Base-by-base conservation (phyloP, 345 rosid genomes). In the Cardamine resedifolia region DNA sequence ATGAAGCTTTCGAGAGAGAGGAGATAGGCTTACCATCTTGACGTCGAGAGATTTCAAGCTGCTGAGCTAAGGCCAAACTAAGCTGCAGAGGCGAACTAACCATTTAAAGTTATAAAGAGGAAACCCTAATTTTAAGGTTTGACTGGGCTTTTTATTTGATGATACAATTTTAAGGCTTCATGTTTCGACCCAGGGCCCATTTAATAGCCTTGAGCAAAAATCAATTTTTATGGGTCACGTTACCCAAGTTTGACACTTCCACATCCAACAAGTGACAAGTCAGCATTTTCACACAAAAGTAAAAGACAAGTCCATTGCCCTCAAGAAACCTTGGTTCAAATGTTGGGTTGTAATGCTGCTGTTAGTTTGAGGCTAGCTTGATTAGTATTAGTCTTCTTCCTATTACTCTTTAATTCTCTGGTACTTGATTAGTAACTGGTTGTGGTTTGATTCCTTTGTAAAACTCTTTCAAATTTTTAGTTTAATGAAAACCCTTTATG, bases 21-120 rank as follows among this genome's bases (percentile, higher is more conserved):
- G n/a, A 50, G 48, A 43, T 62, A 10, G 9, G 38, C 39, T 77
- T 31, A 77, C 80, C 80, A 77, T 77, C 73, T 66, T 72, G 76
- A 56, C 15, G 71, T 70, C 71, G 76, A 56, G 55, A 16, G 76
- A 64, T 19, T 34, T 55, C 71, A 75, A 44, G 79, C 75, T 24
- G 79, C 14, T 49, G 56, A 64, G 53, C 28, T 2, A 45, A 69
- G 34, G 66, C 66, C 3, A 36, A 33, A 60, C 2, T 38, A 4
- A 2, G 50, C 0, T 20, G 15, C 3, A 10, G 66, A 4, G 66
- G 71, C 66, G 56, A 48, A 48, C 49, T 8, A 28, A 64, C 50
- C 62, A 48, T 56, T 36, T 34, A 26, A 34, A 19, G 5, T 62
- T 33, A 62, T 5, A 4, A 30, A 12, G 26, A 52, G 41, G 56